phyloP scores from a whole-genome alignment of 306 rosid genomes.

The Prinsepia uniflora region DNA sequence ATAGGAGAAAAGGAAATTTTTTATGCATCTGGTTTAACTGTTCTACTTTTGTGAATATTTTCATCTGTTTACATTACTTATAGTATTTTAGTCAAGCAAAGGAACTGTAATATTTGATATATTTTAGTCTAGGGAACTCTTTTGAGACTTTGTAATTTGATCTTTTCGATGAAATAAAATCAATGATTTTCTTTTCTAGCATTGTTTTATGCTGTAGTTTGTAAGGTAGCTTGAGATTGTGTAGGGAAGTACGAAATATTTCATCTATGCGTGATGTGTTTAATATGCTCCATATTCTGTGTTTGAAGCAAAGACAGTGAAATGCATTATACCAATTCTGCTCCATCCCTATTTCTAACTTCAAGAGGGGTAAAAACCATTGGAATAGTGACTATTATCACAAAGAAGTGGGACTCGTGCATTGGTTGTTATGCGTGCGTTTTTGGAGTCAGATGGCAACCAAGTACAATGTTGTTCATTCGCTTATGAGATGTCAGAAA shows the following conservation, averaged over 20 bases:
- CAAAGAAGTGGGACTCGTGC: too few relatives aligned
- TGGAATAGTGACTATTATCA: background rate
- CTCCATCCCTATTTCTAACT: background rate
- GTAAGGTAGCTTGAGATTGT: background rate
- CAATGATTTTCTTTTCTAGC: background rate
- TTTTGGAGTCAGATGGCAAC: too few relatives aligned
- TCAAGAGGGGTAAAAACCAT: background rate
- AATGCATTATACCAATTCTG: background rate
- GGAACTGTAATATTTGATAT: too few relatives aligned
- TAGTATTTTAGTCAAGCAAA: too few relatives aligned
- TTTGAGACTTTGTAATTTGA: background rate
- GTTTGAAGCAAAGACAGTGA: background rate
- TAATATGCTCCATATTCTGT: background rate
- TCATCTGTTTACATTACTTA: too few relatives aligned
- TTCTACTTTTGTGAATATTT: too few relatives aligned
- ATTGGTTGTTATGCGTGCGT: too few relatives aligned
- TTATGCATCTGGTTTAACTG: too few relatives aligned
- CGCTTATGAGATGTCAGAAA: too few relatives aligned
- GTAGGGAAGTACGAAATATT: background rate
- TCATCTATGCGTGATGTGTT: background rate
- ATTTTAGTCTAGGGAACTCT: background rate
- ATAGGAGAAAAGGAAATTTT: too few relatives aligned
- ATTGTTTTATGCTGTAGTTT: background rate
- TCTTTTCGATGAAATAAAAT: background rate
- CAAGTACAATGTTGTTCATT: too few relatives aligned